These are phyloP conservation scores for Alternaria tenuissima DNA, from an alignment of 2,329 filamentous ascomycete genomes.

Conservation along the genomic window DNA sequence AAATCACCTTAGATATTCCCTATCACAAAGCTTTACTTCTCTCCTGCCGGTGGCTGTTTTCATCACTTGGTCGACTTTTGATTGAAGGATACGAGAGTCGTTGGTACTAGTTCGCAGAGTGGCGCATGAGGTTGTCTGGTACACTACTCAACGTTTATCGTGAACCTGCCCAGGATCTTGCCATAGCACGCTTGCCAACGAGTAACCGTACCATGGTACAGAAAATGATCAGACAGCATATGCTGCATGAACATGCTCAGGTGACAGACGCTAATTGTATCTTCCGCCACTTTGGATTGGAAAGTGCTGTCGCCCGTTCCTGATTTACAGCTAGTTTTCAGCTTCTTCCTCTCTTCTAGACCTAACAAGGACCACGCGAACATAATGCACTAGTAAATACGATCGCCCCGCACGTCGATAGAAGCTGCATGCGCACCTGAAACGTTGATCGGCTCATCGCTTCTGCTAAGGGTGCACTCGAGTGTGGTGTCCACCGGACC, in stretches of 20 bases:
- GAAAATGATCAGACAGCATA: neutral
- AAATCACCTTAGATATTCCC: constrained; percentile 5
- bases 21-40: constrained; percentile 8
- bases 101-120: neutral
- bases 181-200: neutral
- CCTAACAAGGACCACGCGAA: neutral
- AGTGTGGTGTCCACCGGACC: neutral
- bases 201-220: constrained; percentile 1
- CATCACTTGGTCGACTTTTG: neutral
- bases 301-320: neutral
- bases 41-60: neutral
- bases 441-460: constrained; percentile 1
- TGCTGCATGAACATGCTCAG: neutral
- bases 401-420: neutral
- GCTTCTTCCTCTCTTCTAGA: constrained; percentile 1
- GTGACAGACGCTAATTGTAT: constrained; percentile 2
- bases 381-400: neutral
- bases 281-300: neutral
- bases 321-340: neutral
- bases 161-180: neutral
- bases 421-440: neutral
- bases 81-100: neutral
- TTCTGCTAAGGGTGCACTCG: neutral
- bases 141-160: constrained; percentile 4
- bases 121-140: neutral